Evolutionary conservation across 208 protist genomes (phyloP), one percentile per base, ranked within the genome.

Genomic region (Trypanosoma boissoni): DNA sequence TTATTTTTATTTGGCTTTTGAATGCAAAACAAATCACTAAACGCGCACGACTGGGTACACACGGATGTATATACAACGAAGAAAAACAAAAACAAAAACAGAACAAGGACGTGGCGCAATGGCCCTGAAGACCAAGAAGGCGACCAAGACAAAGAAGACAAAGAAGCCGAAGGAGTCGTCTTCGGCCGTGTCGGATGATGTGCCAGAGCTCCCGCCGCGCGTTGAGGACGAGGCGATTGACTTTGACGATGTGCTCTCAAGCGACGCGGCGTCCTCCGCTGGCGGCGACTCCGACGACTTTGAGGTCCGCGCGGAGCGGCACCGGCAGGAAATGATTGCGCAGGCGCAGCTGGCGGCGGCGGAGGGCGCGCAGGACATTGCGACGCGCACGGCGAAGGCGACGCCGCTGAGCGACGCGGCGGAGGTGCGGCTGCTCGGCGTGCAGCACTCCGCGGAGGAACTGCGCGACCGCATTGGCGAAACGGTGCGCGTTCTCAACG

Each of bases 391-490:
- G 14, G 66, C 53, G 16, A 87, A 89, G 71, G 21, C 71, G 9
- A 89, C 81, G 2, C 75, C 70, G 8, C 58, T 86, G 27, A 52
- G 44, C 7, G 80, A 81, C 44, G 70, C 68, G 24, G 78, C 83
- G 68, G 59, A 78, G 52, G 41, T 80, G 36, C 65, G 78, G 56
- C 72, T 88, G 12, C 76, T 89, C 12, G 75, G 68, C 9, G 72
- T 81, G 53, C 76, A 78, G 26, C 76, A 89, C 77, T 79, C 82
- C 6, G 72, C 76, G 0, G 87, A 94, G 64, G 83, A 91, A 62
- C 67, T 91, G 50, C 80, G 78, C 21, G 68, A 94, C 48, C 92
- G 97, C 37, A 95, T 99, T 45, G 57, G 86, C 41, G 86, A 98
- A 28, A 85, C 94, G 2, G 68, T 98, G 1, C 74, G 81, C 44